A percentile compares a stretch with the other conserved stretches of the same genome.
These are phyloP conservation scores for Dendrobium chrysotoxum DNA, from an alignment of 106 monocot species.

Conservation along the genomic window DNA sequence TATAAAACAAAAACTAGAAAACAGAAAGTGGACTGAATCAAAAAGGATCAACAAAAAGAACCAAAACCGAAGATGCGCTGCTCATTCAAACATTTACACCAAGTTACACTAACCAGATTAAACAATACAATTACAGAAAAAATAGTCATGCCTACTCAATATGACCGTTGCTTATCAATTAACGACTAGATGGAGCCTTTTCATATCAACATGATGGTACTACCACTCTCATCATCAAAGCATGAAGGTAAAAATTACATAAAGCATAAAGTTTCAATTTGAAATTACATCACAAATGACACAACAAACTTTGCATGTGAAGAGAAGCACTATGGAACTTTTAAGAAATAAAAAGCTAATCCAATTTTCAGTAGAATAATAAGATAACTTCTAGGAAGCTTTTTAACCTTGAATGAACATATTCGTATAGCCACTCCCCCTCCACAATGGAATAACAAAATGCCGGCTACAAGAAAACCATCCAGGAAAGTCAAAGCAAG, in stretches of 20 bases:
- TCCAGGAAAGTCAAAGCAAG: neutral
- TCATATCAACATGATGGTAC: no score
- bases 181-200: no score
- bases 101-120: no score
- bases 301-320: neutral
- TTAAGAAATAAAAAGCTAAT: neutral
- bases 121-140: no score
- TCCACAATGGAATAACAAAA: conserved; percentile 94
- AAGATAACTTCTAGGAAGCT: neutral
- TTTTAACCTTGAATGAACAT: conserved; percentile 87
- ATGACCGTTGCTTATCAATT: no score
- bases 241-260: no score
- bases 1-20: neutral
- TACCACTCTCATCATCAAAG: no score
- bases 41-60: neutral
- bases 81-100: no score
- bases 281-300: neutral
- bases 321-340: neutral
- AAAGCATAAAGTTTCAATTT: neutral
- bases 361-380: neutral
- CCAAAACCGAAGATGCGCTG: neutral
- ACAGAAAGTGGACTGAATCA: neutral
- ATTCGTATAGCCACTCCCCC: conserved; percentile 74
- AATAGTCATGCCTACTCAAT: no score
- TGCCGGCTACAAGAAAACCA: conserved; percentile 47